A percentile compares a stretch with the other conserved stretches of the same genome.
Conservation (phyloP, 202 grass and related monocot genomes). For the Eragrostis tef region DNA sequence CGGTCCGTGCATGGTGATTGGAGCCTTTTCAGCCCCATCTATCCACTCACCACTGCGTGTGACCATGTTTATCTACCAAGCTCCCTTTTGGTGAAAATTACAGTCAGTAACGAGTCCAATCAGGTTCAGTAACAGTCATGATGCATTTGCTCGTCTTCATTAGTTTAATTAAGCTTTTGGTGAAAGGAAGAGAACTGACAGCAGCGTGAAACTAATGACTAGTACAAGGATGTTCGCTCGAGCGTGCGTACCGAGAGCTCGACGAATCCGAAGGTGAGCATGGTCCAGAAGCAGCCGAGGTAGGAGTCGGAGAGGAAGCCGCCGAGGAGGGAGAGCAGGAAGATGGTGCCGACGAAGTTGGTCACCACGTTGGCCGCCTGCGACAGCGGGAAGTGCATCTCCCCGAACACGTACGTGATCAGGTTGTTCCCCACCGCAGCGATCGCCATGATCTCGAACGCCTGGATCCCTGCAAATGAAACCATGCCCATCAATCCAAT, state of each 20-base stretch:
- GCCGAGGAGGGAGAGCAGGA: conserved; percentile 81
- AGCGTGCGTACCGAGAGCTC: conserved; percentile 74
- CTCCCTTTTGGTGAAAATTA: conserved; percentile 33
- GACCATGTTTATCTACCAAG: background rate
- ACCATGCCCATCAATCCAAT: no score
- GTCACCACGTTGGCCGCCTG: conserved; percentile 90
- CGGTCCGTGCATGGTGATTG: conserved; percentile 49
- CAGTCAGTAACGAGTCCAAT: background rate
- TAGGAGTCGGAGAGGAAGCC: conserved; percentile 97
- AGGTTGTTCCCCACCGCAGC: conserved; percentile 98
- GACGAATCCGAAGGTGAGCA: conserved; percentile 94
- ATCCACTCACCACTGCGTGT: conserved; percentile 11
- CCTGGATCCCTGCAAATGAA: conserved; percentile 66
- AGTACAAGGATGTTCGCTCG: no score
- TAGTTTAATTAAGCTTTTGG: background rate
- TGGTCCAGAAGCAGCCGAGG: conserved; percentile 97
- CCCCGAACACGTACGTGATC: conserved; percentile 96
- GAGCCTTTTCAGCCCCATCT: conserved; percentile 39
- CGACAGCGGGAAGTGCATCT: conserved; percentile 90
- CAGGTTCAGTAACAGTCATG: background rate
- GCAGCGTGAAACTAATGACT: no score
- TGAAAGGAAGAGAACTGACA: no score
- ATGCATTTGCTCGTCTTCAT: background rate
- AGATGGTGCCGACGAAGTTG: conserved; percentile 95
- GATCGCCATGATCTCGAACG: conserved; percentile 96